Evolutionary conservation across 2,329 filamentous ascomycete genomes (phyloP).

Genomic region (Xylariaceae sp.): DNA sequence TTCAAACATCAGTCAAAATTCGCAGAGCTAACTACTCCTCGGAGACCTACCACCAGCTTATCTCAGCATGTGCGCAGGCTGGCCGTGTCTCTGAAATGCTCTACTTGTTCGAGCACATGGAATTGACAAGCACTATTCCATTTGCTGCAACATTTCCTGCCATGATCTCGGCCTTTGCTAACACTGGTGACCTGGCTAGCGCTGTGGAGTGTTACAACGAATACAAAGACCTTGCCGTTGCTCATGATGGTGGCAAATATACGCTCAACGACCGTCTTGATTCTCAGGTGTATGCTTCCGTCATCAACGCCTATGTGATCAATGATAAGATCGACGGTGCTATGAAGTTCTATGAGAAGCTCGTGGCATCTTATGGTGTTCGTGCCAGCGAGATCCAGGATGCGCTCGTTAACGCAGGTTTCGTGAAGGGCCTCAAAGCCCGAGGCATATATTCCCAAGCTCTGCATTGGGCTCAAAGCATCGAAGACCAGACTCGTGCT

Average conservation of each 20-base stretch:
- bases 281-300: constrained; percentile 80
- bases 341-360: constrained; percentile 78
- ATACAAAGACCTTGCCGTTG: constrained; percentile 84
- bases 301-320: constrained; percentile 83
- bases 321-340: constrained; percentile 79
- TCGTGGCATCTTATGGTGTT: constrained; percentile 60
- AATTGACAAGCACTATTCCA: constrained; percentile 67
- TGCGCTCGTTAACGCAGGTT: constrained; percentile 66
- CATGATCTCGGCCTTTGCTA: constrained; percentile 93
- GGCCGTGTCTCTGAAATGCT: constrained; percentile 86
- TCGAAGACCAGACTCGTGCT: constrained; percentile 56
- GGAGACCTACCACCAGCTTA: constrained; percentile 79
- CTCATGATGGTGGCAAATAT: constrained; percentile 70
- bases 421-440: constrained; percentile 74
- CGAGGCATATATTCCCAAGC: constrained; percentile 69
- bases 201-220: constrained; percentile 95
- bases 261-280: constrained; percentile 70
- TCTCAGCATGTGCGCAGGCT: constrained; percentile 79
- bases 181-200: constrained; percentile 73
- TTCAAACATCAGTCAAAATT: constrained; percentile 67
- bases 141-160: constrained; percentile 79
- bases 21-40: constrained; percentile 66
- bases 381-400: constrained; percentile 64
- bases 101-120: constrained; percentile 87
- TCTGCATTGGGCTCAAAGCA: constrained; percentile 64